These are phyloP conservation scores for Candida sp. DNA, from an alignment of 1,139 yeast species.

Conservation along the genomic window DNA sequence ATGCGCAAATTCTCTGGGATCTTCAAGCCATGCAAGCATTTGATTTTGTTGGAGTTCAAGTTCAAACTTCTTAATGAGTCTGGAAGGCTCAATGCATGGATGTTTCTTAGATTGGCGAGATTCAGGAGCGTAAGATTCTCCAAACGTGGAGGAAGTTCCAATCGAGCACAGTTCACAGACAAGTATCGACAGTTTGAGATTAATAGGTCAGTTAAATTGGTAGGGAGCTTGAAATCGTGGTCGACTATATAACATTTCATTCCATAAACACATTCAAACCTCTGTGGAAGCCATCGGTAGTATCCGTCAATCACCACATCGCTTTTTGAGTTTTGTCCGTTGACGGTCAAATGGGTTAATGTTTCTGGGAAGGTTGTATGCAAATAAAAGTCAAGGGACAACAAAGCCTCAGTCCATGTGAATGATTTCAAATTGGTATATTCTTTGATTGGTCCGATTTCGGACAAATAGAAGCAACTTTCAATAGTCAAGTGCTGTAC, in stretches of 20 bases:
- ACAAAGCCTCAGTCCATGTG: slow-evolving; percentile 9
- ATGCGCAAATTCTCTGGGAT: slow-evolving; percentile 4
- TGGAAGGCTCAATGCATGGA: slow-evolving; percentile 5
- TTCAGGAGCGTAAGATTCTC: slow-evolving; percentile 5
- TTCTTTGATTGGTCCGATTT: slow-evolving; percentile 1
- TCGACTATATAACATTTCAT: slow-evolving; percentile 8
- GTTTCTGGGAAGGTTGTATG: slow-evolving; percentile 3
- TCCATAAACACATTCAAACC: slow-evolving; percentile 8
- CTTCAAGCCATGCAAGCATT: slow-evolving; percentile 4
- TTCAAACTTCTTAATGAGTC: slow-evolving; percentile 2
- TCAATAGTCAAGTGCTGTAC: slow-evolving; percentile 4
- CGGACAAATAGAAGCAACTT: slow-evolving; percentile 6
- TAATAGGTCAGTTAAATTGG: slow-evolving; percentile 2
- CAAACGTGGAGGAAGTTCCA: slow-evolving; percentile 5
- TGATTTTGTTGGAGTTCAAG: slow-evolving; percentile 10
- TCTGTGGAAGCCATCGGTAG: slow-evolving; percentile 6
- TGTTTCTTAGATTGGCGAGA: slow-evolving; percentile 7
- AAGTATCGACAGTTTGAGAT: slow-evolving; percentile 10
- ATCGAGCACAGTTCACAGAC: slow-evolving; percentile 4
- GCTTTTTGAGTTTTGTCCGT: slow-evolving; percentile 6
- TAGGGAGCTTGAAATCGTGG: slow-evolving; percentile 7
- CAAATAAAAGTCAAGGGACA: slow-evolving; percentile 7
- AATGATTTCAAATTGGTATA: slow-evolving; percentile 7
- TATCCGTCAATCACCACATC: slow-evolving; percentile 2
- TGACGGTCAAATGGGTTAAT: slow-evolving; percentile 6